phyloP scores from a whole-genome alignment of 441 rosid genomes.

The Pelargonium myrrhifolium region DNA sequence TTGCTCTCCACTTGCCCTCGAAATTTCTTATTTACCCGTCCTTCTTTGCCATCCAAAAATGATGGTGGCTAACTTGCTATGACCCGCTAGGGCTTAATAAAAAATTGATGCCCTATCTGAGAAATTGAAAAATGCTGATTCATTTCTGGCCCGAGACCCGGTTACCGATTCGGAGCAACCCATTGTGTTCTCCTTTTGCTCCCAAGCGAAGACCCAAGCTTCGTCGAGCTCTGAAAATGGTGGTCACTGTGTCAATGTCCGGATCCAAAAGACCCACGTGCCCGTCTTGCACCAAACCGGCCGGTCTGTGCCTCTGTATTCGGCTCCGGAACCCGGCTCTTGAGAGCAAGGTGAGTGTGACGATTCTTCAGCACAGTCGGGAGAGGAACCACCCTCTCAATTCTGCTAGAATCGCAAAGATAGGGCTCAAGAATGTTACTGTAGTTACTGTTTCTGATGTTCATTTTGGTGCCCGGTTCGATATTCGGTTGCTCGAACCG shows the following conservation, averaged over 20 bases:
- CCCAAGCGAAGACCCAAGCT: background rate
- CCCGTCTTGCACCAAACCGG: conserved; percentile 59
- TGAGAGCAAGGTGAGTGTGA: conserved; percentile 51
- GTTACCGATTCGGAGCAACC: background rate
- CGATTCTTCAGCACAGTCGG: conserved; percentile 71
- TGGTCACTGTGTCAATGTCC: background rate
- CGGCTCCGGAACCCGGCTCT: conserved; percentile 43
- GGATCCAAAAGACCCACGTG: conserved; percentile 5
- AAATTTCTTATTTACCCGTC: background rate
- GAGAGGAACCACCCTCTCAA: conserved; percentile 77
- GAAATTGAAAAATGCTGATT: background rate
- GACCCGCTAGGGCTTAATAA: no score
- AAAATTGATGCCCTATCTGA: background rate
- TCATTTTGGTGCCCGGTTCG: conserved; percentile 43
- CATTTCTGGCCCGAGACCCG: background rate
- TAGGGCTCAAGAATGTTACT: conserved; percentile 58
- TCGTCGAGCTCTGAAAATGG: conserved; percentile 2
- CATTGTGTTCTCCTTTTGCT: background rate
- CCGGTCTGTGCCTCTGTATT: conserved; percentile 55
- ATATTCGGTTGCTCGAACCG: conserved; percentile 33
- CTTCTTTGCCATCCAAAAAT: no score
- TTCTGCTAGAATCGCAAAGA: conserved; percentile 57
- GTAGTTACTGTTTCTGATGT: conserved; percentile 54
- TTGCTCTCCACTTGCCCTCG: background rate
- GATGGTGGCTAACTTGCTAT: no score